Evolutionary conservation across 768 basidiomycete genomes (phyloP).

Genomic region (Lentinula aciculospora): DNA sequence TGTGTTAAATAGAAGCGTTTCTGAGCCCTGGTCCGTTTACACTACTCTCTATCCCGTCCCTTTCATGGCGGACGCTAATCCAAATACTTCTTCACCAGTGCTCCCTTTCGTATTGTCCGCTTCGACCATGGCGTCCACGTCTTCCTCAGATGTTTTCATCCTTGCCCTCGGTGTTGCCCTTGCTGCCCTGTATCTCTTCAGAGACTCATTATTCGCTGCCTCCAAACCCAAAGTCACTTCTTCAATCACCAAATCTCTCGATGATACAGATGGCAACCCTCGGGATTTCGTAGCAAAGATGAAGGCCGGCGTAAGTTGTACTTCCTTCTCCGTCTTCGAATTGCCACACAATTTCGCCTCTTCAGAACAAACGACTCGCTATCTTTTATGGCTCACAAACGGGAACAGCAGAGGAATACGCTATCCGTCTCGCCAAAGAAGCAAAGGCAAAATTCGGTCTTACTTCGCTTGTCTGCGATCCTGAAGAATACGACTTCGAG

Average conservation of each 20-base stretch:
- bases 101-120: conserved; percentile 25
- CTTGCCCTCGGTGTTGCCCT: conserved; percentile 70
- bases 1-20: neutral
- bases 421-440: conserved; percentile 96
- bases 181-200: conserved; percentile 78
- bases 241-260: conserved; percentile 36
- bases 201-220: conserved; percentile 70
- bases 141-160: conserved; percentile 68
- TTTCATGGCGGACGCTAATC: conserved; percentile 6
- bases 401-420: conserved; percentile 97
- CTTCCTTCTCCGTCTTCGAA: neutral
- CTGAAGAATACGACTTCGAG: conserved; percentile 98
- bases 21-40: conserved; percentile 4
- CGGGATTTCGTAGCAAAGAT: conserved; percentile 93
- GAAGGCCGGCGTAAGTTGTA: conserved; percentile 76
- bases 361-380: conserved; percentile 90
- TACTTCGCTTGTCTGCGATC: conserved; percentile 94
- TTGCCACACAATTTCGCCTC: neutral
- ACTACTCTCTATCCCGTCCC: neutral
- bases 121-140: conserved; percentile 49
- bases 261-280: conserved; percentile 74
- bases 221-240: conserved; percentile 58
- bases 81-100: conserved; percentile 30
- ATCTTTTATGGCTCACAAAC: conserved; percentile 99
- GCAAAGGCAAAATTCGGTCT: conserved; percentile 95